A percentile compares a stretch with the other conserved stretches of the same genome.
Conservation (phyloP, 352 stramenopile genomes). For the Nothophytophthora sp. region DNA sequence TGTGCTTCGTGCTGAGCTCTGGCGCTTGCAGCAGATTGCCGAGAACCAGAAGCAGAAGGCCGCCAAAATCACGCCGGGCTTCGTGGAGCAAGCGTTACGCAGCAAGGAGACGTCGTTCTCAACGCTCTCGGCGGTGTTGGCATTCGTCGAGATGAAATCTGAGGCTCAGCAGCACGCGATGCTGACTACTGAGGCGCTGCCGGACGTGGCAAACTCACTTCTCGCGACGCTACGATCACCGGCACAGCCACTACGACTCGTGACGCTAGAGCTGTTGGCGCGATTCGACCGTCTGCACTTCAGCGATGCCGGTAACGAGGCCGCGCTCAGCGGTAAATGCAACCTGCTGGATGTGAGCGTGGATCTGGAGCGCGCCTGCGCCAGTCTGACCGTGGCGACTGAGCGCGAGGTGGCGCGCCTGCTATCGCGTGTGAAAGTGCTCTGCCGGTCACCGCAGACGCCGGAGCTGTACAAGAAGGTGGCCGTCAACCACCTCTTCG, state of each 20-base stretch:
- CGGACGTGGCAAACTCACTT: constrained; percentile 38
- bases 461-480: constrained; percentile 81
- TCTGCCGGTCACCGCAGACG: constrained; percentile 69
- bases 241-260: constrained; percentile 61
- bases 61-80: constrained; percentile 17
- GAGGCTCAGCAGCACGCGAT: constrained; percentile 43
- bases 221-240: constrained; percentile 67
- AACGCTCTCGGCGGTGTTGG: constrained; percentile 61
- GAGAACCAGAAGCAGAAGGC: constrained; percentile 27
- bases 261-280: constrained; percentile 68
- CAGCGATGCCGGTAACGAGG: constrained; percentile 44
- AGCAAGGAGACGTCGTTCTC: constrained; percentile 53
- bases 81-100: constrained; percentile 36
- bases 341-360: constrained; percentile 69
- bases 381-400: constrained; percentile 62
- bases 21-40: constrained; percentile 69
- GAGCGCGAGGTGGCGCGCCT: constrained; percentile 85
- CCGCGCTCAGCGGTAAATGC: constrained; percentile 55
- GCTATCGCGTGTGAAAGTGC: constrained; percentile 78
- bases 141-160: constrained; percentile 65
- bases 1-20: constrained; percentile 59
- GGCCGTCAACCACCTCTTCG: constrained; percentile 73
- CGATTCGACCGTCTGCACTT: constrained; percentile 55
- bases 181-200: constrained; percentile 38
- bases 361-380: constrained; percentile 60